Evolutionary conservation across 2,329 filamentous ascomycete genomes (phyloP).

Genomic region (Apiospora rasikravindrae): DNA sequence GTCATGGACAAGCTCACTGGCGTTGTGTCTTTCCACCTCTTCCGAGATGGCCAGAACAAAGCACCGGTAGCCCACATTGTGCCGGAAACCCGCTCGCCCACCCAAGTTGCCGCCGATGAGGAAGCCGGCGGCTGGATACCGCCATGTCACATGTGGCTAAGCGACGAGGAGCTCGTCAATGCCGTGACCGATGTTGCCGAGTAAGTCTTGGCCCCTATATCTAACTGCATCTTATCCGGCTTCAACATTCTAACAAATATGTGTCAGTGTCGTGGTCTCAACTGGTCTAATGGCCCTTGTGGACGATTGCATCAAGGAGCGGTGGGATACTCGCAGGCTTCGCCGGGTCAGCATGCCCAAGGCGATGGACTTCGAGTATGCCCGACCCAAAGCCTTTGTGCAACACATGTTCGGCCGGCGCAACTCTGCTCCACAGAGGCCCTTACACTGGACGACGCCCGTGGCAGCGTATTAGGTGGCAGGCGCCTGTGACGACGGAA

Average conservation of each 20-base stretch:
- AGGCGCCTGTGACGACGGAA: background rate
- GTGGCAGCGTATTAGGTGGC: conserved; percentile 9
- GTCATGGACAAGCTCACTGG: conserved; percentile 70
- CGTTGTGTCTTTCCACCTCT: conserved; percentile 79
- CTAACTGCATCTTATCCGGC: conserved; percentile 19
- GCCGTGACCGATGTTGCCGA: conserved; percentile 83
- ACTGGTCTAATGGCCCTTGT: conserved; percentile 89
- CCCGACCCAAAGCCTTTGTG: conserved; percentile 42
- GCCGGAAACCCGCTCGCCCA: conserved; percentile 75
- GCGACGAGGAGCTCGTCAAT: conserved; percentile 71
- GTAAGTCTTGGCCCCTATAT: conserved; percentile 55
- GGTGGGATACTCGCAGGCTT: conserved; percentile 63
- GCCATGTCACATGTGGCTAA: conserved; percentile 90
- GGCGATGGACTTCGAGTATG: conserved; percentile 37
- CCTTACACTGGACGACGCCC: conserved; percentile 8
- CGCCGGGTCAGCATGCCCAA: conserved; percentile 45
- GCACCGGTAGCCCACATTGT: conserved; percentile 82
- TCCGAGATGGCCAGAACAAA: conserved; percentile 66
- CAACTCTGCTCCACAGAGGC: conserved; percentile 37
- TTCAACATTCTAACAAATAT: conserved; percentile 32
- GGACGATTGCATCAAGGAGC: conserved; percentile 87
- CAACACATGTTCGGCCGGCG: conserved; percentile 49
- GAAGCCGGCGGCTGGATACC: conserved; percentile 87
- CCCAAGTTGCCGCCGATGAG: conserved; percentile 74
- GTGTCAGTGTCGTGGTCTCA: conserved; percentile 78